Conservation (phyloP, 495 filamentous ascomycete genomes). For the Neurospora sp. region DNA sequence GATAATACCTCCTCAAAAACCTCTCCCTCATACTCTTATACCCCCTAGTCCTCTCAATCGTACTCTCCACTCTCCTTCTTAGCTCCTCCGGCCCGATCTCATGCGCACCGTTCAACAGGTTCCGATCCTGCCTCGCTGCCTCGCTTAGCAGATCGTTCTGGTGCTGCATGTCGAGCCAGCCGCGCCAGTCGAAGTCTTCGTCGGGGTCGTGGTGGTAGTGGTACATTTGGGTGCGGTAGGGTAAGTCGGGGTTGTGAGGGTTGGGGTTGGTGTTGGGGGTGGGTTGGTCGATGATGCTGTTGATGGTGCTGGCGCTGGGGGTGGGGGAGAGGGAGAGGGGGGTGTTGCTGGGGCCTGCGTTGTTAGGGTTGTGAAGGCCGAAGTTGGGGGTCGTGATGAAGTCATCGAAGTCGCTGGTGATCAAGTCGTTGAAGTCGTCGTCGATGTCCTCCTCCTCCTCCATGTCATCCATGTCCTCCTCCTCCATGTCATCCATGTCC, state of each 20-base stretch:
- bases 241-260: neutral
- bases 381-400: neutral
- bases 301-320: neutral
- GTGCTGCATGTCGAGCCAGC: neutral
- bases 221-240: neutral
- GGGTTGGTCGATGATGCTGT: neutral
- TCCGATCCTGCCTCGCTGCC: neutral
- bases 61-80: neutral
- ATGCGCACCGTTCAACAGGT: neutral
- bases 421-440: neutral
- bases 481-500: neutral
- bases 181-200: neutral
- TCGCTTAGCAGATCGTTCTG: neutral
- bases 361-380: neutral
- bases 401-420: neutral
- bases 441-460: neutral
- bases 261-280: neutral
- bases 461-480: neutral
- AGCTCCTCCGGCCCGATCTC: neutral
- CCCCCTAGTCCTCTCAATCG: neutral
- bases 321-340: neutral
- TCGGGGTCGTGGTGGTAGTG: neutral
- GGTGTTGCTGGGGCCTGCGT: neutral
- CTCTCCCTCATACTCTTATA: neutral
- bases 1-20: neutral